phyloP scores from a whole-genome alignment of 148 eudicot genomes.

The Rhododendron williamsianum region DNA sequence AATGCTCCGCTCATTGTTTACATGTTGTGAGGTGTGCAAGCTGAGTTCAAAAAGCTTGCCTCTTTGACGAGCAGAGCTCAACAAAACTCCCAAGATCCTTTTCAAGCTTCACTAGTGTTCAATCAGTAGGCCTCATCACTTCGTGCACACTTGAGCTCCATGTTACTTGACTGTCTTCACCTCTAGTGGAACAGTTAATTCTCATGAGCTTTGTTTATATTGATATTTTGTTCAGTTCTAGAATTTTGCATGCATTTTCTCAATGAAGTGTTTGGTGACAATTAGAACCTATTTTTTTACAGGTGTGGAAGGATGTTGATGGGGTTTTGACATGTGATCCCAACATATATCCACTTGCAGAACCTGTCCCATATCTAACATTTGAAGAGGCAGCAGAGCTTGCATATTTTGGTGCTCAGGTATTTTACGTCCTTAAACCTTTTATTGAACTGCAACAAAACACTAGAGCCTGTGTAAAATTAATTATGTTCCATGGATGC shows the following conservation, averaged over 20 bases:
- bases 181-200: background rate
- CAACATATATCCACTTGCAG: constrained; percentile 65
- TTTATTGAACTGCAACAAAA: background rate
- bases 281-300: constrained; percentile 9
- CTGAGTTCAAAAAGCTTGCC: background rate
- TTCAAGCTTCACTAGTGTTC: background rate
- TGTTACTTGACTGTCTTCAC: background rate
- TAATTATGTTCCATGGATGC: background rate
- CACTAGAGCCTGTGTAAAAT: background rate
- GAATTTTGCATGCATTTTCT: background rate
- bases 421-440: constrained; percentile 16
- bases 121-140: background rate
- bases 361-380: constrained; percentile 83
- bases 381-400: constrained; percentile 99
- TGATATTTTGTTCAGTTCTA: background rate
- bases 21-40: background rate
- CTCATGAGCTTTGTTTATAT: background rate
- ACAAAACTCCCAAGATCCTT: background rate
- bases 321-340: constrained; percentile 99
- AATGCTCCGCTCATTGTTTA: background rate
- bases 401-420: constrained; percentile 99
- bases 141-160: background rate
- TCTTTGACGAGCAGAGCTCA: background rate
- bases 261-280: background rate
- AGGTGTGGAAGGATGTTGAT: constrained; percentile 99